Conservation (phyloP, 202 grass and related monocot genomes). For the Zizania palustris region DNA sequence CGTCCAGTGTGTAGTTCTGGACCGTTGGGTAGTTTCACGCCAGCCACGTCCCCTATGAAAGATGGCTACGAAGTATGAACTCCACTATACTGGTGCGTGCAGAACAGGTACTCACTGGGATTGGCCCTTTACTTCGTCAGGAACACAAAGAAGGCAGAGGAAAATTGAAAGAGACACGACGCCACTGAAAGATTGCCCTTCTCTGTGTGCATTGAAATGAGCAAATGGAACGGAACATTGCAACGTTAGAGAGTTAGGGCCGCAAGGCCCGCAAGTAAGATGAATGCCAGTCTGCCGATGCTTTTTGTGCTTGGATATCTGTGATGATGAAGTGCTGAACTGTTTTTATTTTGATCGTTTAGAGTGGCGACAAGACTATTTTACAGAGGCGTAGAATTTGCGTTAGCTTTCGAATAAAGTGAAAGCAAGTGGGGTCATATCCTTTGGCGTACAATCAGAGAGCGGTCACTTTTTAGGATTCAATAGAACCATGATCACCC, state of each 20-base stretch:
- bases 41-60: not conserved
- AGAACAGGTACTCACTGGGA: too few species aligned
- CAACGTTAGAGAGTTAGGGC: not conserved
- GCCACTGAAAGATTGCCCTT: not conserved
- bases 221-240: not conserved
- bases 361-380: not conserved
- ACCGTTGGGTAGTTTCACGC: not conserved
- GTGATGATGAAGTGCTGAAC: too few species aligned
- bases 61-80: not conserved
- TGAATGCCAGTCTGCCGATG: not conserved
- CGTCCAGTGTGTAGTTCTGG: not conserved
- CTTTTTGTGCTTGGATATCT: not conserved
- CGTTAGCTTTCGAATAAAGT: conserved; percentile 9
- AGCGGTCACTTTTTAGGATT: not conserved
- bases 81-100: not conserved
- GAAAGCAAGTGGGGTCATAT: not conserved
- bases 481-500: not conserved
- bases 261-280: not conserved
- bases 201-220: conserved; percentile 1
- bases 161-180: not conserved
- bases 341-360: not conserved
- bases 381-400: not conserved
- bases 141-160: not conserved
- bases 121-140: not conserved
- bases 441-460: conserved; percentile 24